phyloP scores from a whole-genome alignment of 495 filamentous ascomycete species.

The Aspergillus panamensis region DNA sequence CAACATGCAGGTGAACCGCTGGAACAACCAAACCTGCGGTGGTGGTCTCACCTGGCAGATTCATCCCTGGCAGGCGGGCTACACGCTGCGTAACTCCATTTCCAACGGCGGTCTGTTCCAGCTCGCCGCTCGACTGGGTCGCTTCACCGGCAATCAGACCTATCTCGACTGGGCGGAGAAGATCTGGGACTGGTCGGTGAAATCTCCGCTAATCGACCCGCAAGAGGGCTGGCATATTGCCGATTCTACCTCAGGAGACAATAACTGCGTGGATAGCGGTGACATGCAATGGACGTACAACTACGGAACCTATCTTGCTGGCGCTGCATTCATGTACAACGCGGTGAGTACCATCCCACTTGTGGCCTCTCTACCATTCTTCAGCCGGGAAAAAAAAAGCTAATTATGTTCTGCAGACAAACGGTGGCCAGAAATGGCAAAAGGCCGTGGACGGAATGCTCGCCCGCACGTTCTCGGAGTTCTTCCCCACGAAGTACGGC shows the following conservation, averaged over 20 bases:
- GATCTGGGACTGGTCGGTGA: constrained; percentile 57
- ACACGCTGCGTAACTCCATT: constrained; percentile 63
- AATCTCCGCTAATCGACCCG: constrained; percentile 49
- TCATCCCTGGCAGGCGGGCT: constrained; percentile 44
- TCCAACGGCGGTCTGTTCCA: constrained; percentile 65
- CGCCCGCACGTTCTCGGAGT: constrained; percentile 45
- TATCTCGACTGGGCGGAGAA: constrained; percentile 63
- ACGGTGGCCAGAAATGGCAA: constrained; percentile 47
- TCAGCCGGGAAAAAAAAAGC: constrained; percentile 15
- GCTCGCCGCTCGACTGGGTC: constrained; percentile 58
- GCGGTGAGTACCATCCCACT: constrained; percentile 31
- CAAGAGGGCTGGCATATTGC: constrained; percentile 53
- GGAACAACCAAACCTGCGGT: constrained; percentile 41
- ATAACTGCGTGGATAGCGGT: constrained; percentile 55
- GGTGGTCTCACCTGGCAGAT: constrained; percentile 53
- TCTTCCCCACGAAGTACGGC: constrained; percentile 48
- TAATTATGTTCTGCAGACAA: constrained; percentile 41
- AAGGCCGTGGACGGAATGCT: constrained; percentile 51
- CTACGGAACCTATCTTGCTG: constrained; percentile 61
- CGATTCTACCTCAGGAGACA: constrained; percentile 45
- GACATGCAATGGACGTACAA: constrained; percentile 65
- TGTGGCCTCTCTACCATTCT: constrained; percentile 14
- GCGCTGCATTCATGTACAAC: constrained; percentile 66
- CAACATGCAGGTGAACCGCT: constrained; percentile 56
- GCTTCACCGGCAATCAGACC: constrained; percentile 60